These are phyloP conservation scores for Neospora caninum DNA, from an alignment of 169 alveolate genomes.

Conservation along the genomic window DNA sequence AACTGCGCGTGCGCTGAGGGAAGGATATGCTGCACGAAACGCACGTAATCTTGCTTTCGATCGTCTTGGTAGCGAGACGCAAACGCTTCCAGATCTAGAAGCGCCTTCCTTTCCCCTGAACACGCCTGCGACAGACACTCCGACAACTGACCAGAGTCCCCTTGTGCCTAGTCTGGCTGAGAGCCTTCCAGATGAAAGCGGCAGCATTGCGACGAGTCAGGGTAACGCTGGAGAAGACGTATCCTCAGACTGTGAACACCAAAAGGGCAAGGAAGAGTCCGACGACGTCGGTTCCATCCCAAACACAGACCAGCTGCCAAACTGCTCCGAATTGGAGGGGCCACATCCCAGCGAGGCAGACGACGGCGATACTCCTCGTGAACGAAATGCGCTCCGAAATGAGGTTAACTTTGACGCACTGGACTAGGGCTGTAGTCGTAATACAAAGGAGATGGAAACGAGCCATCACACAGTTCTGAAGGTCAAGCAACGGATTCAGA, in stretches of 20 bases:
- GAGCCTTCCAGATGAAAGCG: background rate
- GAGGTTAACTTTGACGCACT: background rate
- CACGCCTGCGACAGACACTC: background rate
- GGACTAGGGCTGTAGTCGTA: background rate
- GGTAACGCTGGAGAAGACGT: background rate
- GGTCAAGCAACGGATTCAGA: too few species aligned
- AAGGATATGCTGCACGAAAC: background rate
- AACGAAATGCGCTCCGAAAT: background rate
- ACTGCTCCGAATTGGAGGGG: background rate
- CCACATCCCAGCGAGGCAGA: background rate
- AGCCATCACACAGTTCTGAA: too few species aligned
- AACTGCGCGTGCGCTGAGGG: background rate
- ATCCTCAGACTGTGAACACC: background rate
- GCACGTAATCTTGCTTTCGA: background rate
- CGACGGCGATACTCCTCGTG: background rate
- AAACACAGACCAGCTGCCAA: background rate
- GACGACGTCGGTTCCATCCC: background rate
- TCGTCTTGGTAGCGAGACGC: background rate
- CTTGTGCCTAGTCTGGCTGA: background rate
- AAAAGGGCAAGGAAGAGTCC: background rate
- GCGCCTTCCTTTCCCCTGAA: background rate
- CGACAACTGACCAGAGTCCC: background rate
- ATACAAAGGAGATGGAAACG: too few species aligned
- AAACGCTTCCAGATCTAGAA: background rate
- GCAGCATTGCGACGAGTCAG: constrained; percentile 24